Evolutionary conservation across 345 rosid genomes (phyloP), one percentile per base, ranked within the genome.

Genomic region (Salix suchowensis): DNA sequence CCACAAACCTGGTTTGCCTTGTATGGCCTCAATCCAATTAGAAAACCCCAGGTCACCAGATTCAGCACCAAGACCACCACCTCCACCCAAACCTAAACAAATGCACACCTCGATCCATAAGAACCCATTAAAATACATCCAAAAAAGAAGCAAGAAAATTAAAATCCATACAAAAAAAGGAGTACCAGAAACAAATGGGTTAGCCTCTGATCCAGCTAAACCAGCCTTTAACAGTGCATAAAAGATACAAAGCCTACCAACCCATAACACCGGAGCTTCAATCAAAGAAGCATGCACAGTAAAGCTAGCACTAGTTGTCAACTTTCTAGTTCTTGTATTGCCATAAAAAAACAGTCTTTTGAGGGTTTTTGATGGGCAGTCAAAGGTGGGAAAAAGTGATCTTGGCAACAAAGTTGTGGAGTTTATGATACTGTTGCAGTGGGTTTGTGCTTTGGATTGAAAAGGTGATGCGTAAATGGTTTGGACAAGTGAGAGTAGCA

Each of bases 21-120:
- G 86, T 19, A 92, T 78, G 78, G 66, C 83, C 65, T 85, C 86
- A 72, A 91, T 81, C 97, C 92, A 92, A 82, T 90, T 88, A 4
- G 93, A 88, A 84, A 94, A 94, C 30, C 98, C 98, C 84, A 94
- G 78, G 87, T 94, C 97, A 66, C 72, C 95, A 82, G 85, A 81
- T 68, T 75, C 96, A 81, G 78, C 70, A 79, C 61, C 87, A 76
- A 10, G 83, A 73, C 52, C 83, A 64, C 72, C 86, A 46, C 81
- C 86, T 78, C 68, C 79, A 55, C 74, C 94, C 87, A 91, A 72
- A 7, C 78, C 97, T 91, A 30, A 71, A 74, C 65, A 28, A 6
- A 73, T 16, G 16, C 4, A 58, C n/a, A 65, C 65, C 19, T 18
- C 37, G 16, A n/a, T 23, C 12, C 5, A 2, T 19, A 68, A 68